Evolutionary conservation across 2,329 filamentous ascomycete genomes (phyloP), one percentile per base, ranked within the genome.

Genomic region (Calonectria leucothoes): DNA sequence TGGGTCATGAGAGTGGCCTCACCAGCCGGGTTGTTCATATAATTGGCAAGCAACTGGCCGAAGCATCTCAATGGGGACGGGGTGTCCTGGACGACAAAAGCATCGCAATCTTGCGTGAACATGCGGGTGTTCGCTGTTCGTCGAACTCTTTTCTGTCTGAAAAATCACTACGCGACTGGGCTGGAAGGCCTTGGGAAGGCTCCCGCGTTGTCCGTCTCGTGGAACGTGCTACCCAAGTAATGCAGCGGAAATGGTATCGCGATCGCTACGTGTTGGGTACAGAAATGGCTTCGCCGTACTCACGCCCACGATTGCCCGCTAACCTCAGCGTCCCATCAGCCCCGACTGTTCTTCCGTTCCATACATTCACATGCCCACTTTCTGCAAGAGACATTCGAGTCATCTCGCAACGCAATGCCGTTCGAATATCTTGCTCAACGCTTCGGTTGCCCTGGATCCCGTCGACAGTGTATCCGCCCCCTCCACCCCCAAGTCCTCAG

Each of bases 281-380:
- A 76, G 88, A 91, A 69, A 89, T 90, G 5, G 78, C 63, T 7
- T 66, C 85, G 8, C 88, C 88, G 14, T 98, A 98, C 82, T 85
- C 87, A 39, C 89, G 97, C 66, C 94, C 95, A 14, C 92, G 91
- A 73, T 87, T 98, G 14, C 97, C 96, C 5, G 84, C 88, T 4
- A 90, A 89, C 51, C 87, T 99, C 37, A 90, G 94, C 0, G 90
- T 98, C 12, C 97, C 97, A 5, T 92, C 94, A 35, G 96, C 97
- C 7, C 97, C 97, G 3, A 99, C 97, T 0, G 96, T 99, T 1
- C 88, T 99, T 1, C 97, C 97, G 0, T 99, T 99, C 81, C 97
- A 99, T 83, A 98, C 97, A 0, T 99, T 99, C 81, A 99, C 97
- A 1, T 98, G 94, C 76, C 97, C 97, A 0, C 88, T 99, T 76